Conservation (phyloP, 768 basidiomycete genomes). For the Roridomyces roridus region DNA sequence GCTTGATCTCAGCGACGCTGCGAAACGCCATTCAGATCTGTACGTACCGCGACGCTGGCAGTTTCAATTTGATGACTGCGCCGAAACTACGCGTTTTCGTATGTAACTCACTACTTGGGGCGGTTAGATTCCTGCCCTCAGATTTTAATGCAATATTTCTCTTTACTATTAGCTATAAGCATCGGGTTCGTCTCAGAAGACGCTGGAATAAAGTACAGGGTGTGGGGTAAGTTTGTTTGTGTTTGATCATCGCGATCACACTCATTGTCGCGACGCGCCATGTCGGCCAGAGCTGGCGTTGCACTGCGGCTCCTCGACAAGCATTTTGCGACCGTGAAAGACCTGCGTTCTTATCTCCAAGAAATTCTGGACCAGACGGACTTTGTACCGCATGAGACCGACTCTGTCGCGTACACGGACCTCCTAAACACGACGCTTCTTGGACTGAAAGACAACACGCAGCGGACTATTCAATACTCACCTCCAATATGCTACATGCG, state of each 20-base stretch:
- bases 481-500: conserved; percentile 57
- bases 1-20: conserved; percentile 18
- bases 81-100: no score
- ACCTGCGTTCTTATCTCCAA: conserved; percentile 45
- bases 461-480: conserved; percentile 32
- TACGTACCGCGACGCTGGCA: neutral
- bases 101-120: conserved; percentile 6
- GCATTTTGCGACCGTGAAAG: conserved; percentile 50
- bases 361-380: conserved; percentile 37
- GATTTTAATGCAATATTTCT: conserved; percentile 2
- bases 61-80: no score
- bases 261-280: neutral
- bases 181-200: conserved; percentile 15
- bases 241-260: conserved; percentile 10
- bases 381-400: conserved; percentile 29
- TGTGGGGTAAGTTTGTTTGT: neutral
- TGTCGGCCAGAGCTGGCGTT: conserved; percentile 5
- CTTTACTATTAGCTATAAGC: conserved; percentile 16
- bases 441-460: conserved; percentile 35
- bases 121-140: no score
- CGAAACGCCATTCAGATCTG: no score
- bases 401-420: conserved; percentile 34
- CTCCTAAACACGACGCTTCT: conserved; percentile 57
- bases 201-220: neutral
- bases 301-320: conserved; percentile 39